phyloP scores from a whole-genome alignment of 305 asterid genomes.

The Fraxinus greggii region DNA sequence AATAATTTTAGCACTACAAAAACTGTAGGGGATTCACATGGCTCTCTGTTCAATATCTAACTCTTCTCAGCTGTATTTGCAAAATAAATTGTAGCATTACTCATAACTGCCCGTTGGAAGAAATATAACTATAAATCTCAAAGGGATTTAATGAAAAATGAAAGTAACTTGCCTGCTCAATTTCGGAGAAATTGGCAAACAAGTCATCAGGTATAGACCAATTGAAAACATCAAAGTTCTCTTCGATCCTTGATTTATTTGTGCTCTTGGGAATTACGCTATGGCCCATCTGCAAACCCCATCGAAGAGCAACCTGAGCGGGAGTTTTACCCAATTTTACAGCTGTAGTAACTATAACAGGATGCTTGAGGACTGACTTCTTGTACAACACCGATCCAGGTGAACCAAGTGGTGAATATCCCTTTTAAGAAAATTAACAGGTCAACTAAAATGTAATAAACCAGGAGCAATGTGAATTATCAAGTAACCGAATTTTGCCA shows the following conservation, averaged over 20 bases:
- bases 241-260: conserved; percentile 54
- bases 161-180: conserved; percentile 59
- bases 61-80: neutral
- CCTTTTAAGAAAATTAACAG: conserved; percentile 28
- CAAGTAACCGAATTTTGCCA: conserved; percentile 4
- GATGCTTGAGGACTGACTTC: conserved; percentile 54
- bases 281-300: conserved; percentile 77
- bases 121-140: neutral
- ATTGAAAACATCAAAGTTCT: conserved; percentile 54
- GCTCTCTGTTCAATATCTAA: neutral
- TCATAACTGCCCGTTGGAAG: neutral
- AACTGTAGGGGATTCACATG: no score
- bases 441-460: neutral
- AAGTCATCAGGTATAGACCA: conserved; percentile 76
- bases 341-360: conserved; percentile 45
- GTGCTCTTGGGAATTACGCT: conserved; percentile 83
- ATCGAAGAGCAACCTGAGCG: conserved; percentile 72
- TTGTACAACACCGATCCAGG: conserved; percentile 64
- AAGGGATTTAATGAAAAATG: neutral
- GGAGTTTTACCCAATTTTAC: conserved; percentile 68
- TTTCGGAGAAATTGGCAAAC: conserved; percentile 55
- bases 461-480: neutral
- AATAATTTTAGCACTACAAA: neutral
- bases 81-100: neutral
- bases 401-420: conserved; percentile 71